A percentile compares a stretch with the other conserved stretches of the same genome.
These are phyloP conservation scores for Yamadazyma sp. DNA, from an alignment of 1,139 yeast species.

Conservation along the genomic window DNA sequence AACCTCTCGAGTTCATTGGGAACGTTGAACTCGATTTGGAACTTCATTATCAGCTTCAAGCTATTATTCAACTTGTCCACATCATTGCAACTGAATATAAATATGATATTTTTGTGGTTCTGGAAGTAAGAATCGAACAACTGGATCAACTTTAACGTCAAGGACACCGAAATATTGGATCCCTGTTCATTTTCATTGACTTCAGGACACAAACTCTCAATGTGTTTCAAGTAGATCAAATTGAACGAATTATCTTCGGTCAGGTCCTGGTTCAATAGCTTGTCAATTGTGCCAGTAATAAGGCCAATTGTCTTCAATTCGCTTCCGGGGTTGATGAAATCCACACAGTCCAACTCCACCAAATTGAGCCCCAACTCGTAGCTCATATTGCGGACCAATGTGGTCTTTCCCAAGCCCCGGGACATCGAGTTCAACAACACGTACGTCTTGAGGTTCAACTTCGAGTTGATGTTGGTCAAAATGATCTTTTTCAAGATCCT, in stretches of 20 bases:
- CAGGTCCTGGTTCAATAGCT: constrained; percentile 28
- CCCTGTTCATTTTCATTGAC: constrained; percentile 65
- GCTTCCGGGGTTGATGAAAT: constrained; percentile 62
- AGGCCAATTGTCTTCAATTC: constrained; percentile 80
- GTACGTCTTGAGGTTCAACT: constrained; percentile 54
- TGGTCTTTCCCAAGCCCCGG: constrained; percentile 78
- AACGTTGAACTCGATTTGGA: constrained; percentile 73
- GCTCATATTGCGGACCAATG: constrained; percentile 56
- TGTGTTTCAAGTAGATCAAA: constrained; percentile 64
- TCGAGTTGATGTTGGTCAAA: constrained; percentile 39
- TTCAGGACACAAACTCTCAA: constrained; percentile 71
- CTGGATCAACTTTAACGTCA: constrained; percentile 60
- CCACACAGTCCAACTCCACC: constrained; percentile 69
- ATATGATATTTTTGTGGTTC: constrained; percentile 39
- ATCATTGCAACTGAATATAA: constrained; percentile 73
- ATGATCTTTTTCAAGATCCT: constrained; percentile 51
- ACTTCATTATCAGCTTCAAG: constrained; percentile 68
- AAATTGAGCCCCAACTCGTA: constrained; percentile 65
- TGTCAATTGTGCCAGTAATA: constrained; percentile 74
- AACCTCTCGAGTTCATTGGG: constrained; percentile 77
- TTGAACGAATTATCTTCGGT: constrained; percentile 25
- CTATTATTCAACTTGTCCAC: constrained; percentile 68
- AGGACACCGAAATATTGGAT: constrained; percentile 51
- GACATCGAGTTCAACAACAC: constrained; percentile 67
- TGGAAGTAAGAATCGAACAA: constrained; percentile 56